Evolutionary conservation across 441 rosid species (phyloP), one percentile per base, ranked within the genome.

Genomic region (Melianthus villosus): DNA sequence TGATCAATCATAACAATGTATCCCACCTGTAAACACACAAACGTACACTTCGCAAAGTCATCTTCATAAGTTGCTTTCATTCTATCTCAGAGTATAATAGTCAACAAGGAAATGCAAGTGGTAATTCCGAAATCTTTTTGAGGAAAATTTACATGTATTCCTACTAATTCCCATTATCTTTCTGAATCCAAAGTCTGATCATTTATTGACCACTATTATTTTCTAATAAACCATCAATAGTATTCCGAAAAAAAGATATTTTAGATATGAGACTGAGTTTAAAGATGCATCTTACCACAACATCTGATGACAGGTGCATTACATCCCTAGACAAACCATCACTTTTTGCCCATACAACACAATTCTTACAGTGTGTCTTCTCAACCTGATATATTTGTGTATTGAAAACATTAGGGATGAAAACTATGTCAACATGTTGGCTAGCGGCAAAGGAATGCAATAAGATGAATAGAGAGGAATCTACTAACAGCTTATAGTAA

Each of bases 301-400:
- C 39, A 65, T 79, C 61, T 6, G 79, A 53, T 26, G 81, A 73
- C 47, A 40, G 60, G 31, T 40, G 73, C 49, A 89, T 73, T 17
- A 89, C 35, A 40, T 79, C 98, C 60, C 82, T 81, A 1, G 68
- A 75, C 36, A 89, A 62, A 56, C 28, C 63, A 52, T 89, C 98
- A 8, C 87, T 79, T 71, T 89, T 89, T 9, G 92, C 89, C 98
- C 96, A 84, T 46, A 84, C 53, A 14, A 89, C 36, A 57, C 98
- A 89, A 32, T 72, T 84, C 53, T 57, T 63, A 59, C 98, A 84
- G 40, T 32, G 44, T 14, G 45, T 48, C 64, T 39, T 65, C 52
- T 58, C 62, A 34, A 89, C 72, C 98, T 89, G 79, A 58, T 53
- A 67, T 42, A 34, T 4, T 26, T 50, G 19, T 13, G 47, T 23